Evolutionary conservation across 2,329 filamentous ascomycete species (phyloP).

Genomic region (Stagonosporopsis rhizophila): DNA sequence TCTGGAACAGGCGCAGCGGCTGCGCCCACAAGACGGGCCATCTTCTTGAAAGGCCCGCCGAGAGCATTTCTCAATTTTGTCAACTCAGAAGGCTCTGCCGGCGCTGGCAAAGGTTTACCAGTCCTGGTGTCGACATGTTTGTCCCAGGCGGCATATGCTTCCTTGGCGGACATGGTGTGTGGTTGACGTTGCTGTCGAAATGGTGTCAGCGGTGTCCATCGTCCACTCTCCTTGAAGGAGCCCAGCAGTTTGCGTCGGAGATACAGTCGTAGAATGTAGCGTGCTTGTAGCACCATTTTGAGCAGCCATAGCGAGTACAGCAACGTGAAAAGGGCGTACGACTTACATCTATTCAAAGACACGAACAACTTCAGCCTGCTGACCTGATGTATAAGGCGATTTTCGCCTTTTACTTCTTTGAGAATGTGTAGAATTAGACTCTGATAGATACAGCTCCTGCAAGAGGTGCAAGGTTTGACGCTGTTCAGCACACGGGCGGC

Average conservation of each 20-base stretch:
- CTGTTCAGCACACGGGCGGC: slow-evolving; percentile 4
- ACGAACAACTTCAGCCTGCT: slow-evolving; percentile 8
- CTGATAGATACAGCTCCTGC: slow-evolving; percentile 3
- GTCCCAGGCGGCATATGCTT: slow-evolving; percentile 37
- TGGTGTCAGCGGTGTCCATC: not conserved
- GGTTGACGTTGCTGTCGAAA: slow-evolving; percentile 3
- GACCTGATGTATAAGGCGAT: not conserved
- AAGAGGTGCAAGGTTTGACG: slow-evolving; percentile 1
- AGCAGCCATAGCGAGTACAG: not conserved
- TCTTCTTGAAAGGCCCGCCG: slow-evolving; percentile 38
- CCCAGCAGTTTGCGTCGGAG: not conserved
- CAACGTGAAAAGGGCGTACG: not conserved
- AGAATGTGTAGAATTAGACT: not conserved
- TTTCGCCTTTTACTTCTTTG: not conserved
- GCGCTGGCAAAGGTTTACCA: slow-evolving; percentile 35
- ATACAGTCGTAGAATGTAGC: not conserved
- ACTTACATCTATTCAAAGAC: slow-evolving; percentile 17
- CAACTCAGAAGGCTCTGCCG: slow-evolving; percentile 43
- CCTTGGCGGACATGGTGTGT: slow-evolving; percentile 24
- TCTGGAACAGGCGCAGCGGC: slow-evolving; percentile 43
- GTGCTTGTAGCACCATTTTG: not conserved
- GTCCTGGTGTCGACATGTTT: slow-evolving; percentile 44
- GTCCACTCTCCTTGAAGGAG: not conserved
- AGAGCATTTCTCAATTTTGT: slow-evolving; percentile 41
- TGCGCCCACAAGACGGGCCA: slow-evolving; percentile 39